phyloP scores from a whole-genome alignment of 1,284 basidiomycete species.

The Lignosus rhinocerotis region DNA sequence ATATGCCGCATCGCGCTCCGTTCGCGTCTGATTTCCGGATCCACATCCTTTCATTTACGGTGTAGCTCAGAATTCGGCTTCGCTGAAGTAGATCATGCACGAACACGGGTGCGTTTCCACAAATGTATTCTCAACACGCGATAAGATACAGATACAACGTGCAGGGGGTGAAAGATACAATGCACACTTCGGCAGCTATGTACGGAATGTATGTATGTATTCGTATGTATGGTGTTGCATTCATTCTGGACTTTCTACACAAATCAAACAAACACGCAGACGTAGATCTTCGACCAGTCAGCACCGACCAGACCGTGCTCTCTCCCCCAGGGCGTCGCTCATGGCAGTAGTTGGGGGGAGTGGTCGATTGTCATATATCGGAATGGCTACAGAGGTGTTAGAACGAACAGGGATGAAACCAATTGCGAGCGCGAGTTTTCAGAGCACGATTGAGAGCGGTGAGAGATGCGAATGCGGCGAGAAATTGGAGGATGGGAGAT shows the following conservation, averaged over 20 bases:
- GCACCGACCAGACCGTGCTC: background rate
- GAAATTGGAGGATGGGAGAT: background rate
- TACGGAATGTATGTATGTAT: background rate
- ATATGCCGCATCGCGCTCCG: background rate
- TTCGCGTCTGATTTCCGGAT: no score
- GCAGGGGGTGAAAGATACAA: background rate
- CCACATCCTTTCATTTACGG: no score
- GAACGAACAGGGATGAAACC: background rate
- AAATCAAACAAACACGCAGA: background rate
- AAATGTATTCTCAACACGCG: background rate
- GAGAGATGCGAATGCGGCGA: background rate
- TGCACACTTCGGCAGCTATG: background rate
- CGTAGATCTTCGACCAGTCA: background rate
- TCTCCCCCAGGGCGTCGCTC: background rate
- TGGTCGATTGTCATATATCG: background rate
- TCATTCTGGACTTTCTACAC: background rate
- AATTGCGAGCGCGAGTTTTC: background rate
- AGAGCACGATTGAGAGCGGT: conserved; percentile 6
- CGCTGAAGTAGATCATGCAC: background rate
- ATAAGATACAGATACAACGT: background rate
- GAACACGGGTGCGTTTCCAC: background rate
- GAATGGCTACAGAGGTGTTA: background rate
- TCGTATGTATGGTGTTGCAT: background rate
- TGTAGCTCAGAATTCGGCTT: background rate
- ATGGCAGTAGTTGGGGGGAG: background rate